Base-by-base conservation (phyloP, 768 basidiomycete genomes). In the Phylloporus sp. region DNA sequence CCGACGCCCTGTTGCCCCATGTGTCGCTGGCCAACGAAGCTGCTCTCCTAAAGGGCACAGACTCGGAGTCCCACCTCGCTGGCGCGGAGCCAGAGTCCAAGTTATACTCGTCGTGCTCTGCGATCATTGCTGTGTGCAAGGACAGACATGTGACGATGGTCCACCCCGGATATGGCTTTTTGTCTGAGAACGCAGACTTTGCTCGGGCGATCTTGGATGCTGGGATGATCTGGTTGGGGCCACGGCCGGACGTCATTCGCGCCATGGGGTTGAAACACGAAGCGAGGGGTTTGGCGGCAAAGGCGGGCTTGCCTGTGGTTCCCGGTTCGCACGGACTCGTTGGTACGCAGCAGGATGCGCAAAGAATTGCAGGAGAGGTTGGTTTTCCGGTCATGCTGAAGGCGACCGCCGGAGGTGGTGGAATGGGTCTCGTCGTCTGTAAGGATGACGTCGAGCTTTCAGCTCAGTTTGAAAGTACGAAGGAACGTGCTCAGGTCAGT, bases 321-420 rank as follows among this genome's bases (percentile, higher is more conserved):
- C 79, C 79, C 0, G 84, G 84, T 0, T 79, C 78, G 0, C 65
- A 74, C 2, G 74, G 73, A 4, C 65, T 84, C 20, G 60, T 81
- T 1, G 31, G 27, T 3, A 66, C 68, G 8, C 60, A 62, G 0
- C 70, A 70, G 7, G 76, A 75, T 1, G 79, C 76, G 0, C 39
- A 72, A 9, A 47, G 53, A 14, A 58, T 71, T 2, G 77, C 78
- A 10, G 52, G 48, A 9, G 47, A 50, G 5, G 67, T 81, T 20
- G 80, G 80, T 1, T 83, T 70, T 52, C 84, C 84, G 0, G 70
- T 86, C 5, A 77, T 84, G 60, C 59, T 85, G 52, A 86, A 84
- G 60, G 78, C 82, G 1, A 82, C 80, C 1, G 80, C 79, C 0
- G 84, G 82, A 3, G 84, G 84, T 2, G 83, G 84, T 3, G 84